Evolutionary conservation across 768 basidiomycete species (phyloP).

Genomic region (Serendipita sp.): DNA sequence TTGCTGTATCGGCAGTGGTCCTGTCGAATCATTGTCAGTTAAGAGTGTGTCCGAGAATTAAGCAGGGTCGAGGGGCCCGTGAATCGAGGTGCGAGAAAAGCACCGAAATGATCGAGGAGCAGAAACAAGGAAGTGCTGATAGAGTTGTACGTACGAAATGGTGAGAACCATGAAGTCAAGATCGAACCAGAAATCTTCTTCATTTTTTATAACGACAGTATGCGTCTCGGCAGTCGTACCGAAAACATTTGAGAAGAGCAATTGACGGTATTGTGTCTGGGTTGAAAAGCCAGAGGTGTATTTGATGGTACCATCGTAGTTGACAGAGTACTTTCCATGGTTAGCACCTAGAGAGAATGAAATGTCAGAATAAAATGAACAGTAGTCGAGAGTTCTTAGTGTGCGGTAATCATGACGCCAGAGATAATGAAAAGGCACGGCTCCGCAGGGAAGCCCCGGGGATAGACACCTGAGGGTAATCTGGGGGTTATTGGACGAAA

Average conservation of each 20-base stretch:
- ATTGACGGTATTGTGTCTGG: neutral
- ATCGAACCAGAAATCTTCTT: slow-evolving; percentile 5
- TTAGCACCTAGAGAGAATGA: neutral
- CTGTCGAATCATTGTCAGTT: neutral
- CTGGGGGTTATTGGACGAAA: neutral
- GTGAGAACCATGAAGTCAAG: neutral
- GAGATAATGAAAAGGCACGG: too few relatives aligned
- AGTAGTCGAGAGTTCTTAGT: too few relatives aligned
- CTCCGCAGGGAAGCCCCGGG: too few relatives aligned
- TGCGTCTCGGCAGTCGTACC: neutral
- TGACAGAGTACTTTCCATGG: neutral
- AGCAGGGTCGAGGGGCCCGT: neutral
- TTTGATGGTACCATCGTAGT: slow-evolving; percentile 2
- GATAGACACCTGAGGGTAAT: too few relatives aligned
- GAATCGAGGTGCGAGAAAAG: neutral
- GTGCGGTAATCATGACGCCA: too few relatives aligned
- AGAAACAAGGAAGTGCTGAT: neutral
- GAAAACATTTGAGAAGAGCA: neutral
- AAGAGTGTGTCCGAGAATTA: neutral
- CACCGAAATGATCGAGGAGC: neutral
- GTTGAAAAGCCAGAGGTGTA: neutral
- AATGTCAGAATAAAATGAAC: neutral
- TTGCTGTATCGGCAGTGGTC: neutral
- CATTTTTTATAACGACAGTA: neutral
- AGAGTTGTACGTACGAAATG: neutral